phyloP scores from a whole-genome alignment of 169 alveolate species.

The Pseudocohnilembus persalinus region DNA sequence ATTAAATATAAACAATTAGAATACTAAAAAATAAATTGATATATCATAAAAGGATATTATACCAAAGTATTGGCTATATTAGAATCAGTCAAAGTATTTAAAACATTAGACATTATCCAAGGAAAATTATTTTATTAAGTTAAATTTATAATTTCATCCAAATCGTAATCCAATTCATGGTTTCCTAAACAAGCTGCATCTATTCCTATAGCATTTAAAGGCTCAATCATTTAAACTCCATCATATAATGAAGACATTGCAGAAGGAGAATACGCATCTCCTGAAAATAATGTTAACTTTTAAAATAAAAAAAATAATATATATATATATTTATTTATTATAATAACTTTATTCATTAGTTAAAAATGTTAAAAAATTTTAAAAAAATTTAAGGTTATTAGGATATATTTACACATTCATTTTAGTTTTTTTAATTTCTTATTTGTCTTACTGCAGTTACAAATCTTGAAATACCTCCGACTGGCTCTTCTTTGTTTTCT shows the following conservation, averaged over 20 bases:
- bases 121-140: slow-evolving; percentile 73
- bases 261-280: slow-evolving; percentile 93
- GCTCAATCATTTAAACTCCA: slow-evolving; percentile 87
- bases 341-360: background rate
- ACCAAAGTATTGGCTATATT: slow-evolving; percentile 76
- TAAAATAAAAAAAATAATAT: too few species aligned
- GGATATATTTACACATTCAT: too few species aligned
- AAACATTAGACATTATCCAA: slow-evolving; percentile 84
- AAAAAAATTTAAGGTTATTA: too few species aligned
- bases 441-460: slow-evolving; percentile 73
- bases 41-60: too few species aligned
- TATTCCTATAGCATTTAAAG: slow-evolving; percentile 40
- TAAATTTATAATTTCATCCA: slow-evolving; percentile 78
- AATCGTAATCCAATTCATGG: slow-evolving; percentile 92
- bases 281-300: slow-evolving; percentile 73
- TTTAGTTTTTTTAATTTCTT: slow-evolving; percentile 27
- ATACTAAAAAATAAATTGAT: slow-evolving; percentile 8
- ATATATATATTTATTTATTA: too few species aligned
- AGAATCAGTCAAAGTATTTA: slow-evolving; percentile 64
- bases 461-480: slow-evolving; percentile 91
- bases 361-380: background rate
- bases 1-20: too few species aligned
- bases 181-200: slow-evolving; percentile 91
- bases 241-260: slow-evolving; percentile 77
- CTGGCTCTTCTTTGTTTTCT: slow-evolving; percentile 68